Evolutionary conservation across 192 early-diverging fungal genomes (phyloP), one percentile per base, ranked within the genome.

Genomic region (Backusella luteola): DNA sequence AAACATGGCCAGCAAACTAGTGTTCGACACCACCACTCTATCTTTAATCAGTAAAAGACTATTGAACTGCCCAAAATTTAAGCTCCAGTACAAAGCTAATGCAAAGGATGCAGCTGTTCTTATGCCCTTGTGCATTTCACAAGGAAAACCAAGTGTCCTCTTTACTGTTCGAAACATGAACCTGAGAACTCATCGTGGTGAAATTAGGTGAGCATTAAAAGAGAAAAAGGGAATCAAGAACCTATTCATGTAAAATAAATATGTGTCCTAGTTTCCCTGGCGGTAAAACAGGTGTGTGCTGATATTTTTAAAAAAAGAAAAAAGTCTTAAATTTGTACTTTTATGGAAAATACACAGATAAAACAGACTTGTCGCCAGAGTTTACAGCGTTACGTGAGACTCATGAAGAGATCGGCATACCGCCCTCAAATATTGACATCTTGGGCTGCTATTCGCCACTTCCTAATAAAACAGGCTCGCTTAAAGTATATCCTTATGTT

Each of bases 351-450:
- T 32, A 71, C 21, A 17, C 14, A 44, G n/a, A 42, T 26, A 78
- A 94, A 95, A 63, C 71, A 19, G 96, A 95, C 77, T 29, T 67
- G 1, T 85, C 89, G 4, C 71, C 88, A 11, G 79, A 87, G 39
- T 83, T 77, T 26, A 91, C 96, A 5, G 93, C 94, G 26, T 74
- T 97, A 34, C 86, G 96, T 15, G 96, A 96, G 79, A 93, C 93
- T 6, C 42, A 78, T 32, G 95, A 97, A 75, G 96, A 97, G 79
- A 86, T 95, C 14, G 89, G 87, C 0, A 78, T 96, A 9, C 44
- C 39, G 0, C 66, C 79, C 0, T 71, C 74, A 6, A 26, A 76
- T 6, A 82, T 96, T 0, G 81, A 85, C 7, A 77, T 95, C 8
- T 74, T 96, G 3, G 94, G 94, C 8, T 68, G 77, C 63, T 83